Percentiles rank a stretch among this genome's conserved stretches.
phyloP scores from a whole-genome alignment of 495 filamentous ascomycete species.

The Penicillium daleae region DNA sequence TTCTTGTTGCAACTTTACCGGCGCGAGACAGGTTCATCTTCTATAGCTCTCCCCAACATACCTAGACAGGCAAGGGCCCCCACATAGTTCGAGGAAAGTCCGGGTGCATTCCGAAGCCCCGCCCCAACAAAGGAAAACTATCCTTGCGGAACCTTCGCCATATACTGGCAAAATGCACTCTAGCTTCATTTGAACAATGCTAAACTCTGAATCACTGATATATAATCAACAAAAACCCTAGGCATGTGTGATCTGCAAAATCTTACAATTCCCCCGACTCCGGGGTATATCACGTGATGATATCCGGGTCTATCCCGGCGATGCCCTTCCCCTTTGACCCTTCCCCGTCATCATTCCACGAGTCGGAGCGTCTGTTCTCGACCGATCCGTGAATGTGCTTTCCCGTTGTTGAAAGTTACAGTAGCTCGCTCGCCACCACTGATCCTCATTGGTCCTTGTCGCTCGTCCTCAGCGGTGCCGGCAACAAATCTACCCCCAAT shows the following conservation, averaged over 20 bases:
- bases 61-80: background rate
- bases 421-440: background rate
- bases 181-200: background rate
- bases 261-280: background rate
- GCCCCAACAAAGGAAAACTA: background rate
- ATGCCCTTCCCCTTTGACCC: background rate
- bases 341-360: background rate
- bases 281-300: background rate
- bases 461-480: background rate
- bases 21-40: background rate
- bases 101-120: background rate
- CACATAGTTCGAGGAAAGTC: background rate
- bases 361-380: background rate
- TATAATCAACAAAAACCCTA: background rate
- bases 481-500: background rate
- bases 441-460: background rate
- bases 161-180: background rate
- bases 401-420: background rate
- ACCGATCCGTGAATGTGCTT: slow-evolving; percentile 1
- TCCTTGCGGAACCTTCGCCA: background rate
- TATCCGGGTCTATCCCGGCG: background rate
- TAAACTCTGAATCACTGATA: background rate
- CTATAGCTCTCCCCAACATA: background rate
- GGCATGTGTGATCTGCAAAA: too few species aligned
- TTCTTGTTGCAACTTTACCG: background rate